A percentile compares a stretch with the other conserved stretches of the same genome.
phyloP scores from a whole-genome alignment of 352 stramenopile genomes.

The Pythium grandisporangium region DNA sequence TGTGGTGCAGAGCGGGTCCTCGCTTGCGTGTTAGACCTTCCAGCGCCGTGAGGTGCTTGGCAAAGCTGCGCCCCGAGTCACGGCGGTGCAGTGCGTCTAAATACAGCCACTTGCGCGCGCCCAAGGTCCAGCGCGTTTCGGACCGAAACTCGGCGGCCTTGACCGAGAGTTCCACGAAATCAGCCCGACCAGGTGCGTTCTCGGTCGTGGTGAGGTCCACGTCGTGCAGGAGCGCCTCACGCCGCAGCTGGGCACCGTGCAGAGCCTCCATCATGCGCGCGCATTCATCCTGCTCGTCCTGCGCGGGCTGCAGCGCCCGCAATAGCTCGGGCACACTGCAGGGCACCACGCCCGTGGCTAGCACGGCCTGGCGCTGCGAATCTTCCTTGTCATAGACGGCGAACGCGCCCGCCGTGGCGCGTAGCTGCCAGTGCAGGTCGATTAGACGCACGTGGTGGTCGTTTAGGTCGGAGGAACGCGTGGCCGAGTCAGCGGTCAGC shows the following conservation, averaged over 20 bases:
- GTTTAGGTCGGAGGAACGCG: too few relatives aligned
- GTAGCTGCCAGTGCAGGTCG: too few relatives aligned
- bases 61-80: constrained; percentile 4
- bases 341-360: neutral
- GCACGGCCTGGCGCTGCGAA: neutral
- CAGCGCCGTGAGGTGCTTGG: constrained; percentile 14
- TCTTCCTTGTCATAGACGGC: neutral
- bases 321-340: neutral
- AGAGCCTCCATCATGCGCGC: neutral
- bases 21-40: constrained; percentile 5
- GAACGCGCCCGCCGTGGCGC: neutral
- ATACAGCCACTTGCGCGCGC: constrained; percentile 15
- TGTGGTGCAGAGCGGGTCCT: constrained; percentile 13
- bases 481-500: too few relatives aligned
- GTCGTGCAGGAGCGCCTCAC: neutral
- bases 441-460: neutral
- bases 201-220: neutral
- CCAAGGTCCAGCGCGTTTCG: constrained; percentile 5
- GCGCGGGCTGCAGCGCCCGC: neutral
- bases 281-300: neutral
- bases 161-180: constrained; percentile 6
- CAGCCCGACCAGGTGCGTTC: neutral
- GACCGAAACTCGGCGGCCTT: constrained; percentile 15
- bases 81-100: constrained; percentile 9
- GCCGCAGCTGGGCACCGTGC: neutral